Evolutionary conservation across 139 green algal genomes (phyloP), one percentile per base, ranked within the genome.

Genomic region (Trebouxia sp.): DNA sequence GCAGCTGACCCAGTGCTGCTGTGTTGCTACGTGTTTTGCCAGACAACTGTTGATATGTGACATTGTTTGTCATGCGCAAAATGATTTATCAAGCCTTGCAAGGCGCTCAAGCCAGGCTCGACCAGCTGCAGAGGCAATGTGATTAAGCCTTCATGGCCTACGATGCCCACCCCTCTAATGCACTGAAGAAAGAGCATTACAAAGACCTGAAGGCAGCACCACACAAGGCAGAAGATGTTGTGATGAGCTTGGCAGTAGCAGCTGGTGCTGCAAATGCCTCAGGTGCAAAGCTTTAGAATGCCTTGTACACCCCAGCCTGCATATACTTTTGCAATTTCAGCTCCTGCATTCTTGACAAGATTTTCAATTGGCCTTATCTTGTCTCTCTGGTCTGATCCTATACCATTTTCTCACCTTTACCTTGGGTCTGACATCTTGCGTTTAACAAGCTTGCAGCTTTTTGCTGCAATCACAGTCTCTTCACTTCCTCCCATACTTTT

Each of bases 71-170:
- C 58, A 69, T 22, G 30, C 58, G 58, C 58, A 69, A 30, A 30
- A 69, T 69, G 58, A 30, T 30, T 42, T 30, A 69, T 28, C 58
- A 69, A 69, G 58, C 58, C 58, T 30, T 69, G 58, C 58, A 69
- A 69, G 30, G 58, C 42, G 58, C 58, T 69, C 58, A 69, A 69
- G 58, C 58, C 58, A 69, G 58, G 58, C 58, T 69, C 42, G 58
- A 69, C 58, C 58, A 69, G 58, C 58, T 69, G 58, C 58, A 69
- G 58, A 69, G 58, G 58, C 58, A 69, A 69, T 69, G 30, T 69
- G 58, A 69, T 69, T 28, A 69, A 69, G 58, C 58, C 58, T 69
- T n/a, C 58, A 43, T 69, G 58, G 58, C 58, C 58, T 69, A 69
- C 58, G 58, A 69, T 42, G 58, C 58, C 58, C 41, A 69, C 42